Percentiles rank a stretch among this genome's conserved stretches.
phyloP scores from a whole-genome alignment of 202 grass and related monocot genomes.

The Bolboschoenoplectus hybrid region DNA sequence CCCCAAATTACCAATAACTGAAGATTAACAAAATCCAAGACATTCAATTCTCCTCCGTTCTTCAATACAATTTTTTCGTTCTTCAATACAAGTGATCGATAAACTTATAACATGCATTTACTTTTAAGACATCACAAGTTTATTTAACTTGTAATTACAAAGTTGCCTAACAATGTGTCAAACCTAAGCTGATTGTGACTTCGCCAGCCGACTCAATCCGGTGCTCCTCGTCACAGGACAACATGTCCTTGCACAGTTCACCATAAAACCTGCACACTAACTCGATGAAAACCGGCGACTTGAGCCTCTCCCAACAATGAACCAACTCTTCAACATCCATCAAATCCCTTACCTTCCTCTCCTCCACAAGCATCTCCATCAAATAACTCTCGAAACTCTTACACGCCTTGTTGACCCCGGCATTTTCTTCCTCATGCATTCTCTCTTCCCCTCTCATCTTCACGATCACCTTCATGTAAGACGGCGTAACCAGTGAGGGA shows the following conservation, averaged over 20 bases:
- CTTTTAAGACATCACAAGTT: neutral
- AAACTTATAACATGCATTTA: neutral
- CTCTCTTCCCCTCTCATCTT: slow-evolving; percentile 46
- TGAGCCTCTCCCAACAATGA: slow-evolving; percentile 68
- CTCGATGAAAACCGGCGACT: slow-evolving; percentile 76
- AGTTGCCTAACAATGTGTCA: neutral
- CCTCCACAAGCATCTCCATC: slow-evolving; percentile 72
- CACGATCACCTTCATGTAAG: slow-evolving; percentile 56
- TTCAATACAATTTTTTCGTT: neutral
- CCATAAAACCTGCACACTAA: slow-evolving; percentile 75
- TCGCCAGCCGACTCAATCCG: neutral
- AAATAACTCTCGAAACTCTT: slow-evolving; percentile 66
- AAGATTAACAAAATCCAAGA: slow-evolving; percentile 2
- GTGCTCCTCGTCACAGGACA: slow-evolving; percentile 8
- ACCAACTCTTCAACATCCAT: slow-evolving; percentile 85
- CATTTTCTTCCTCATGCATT: slow-evolving; percentile 29
- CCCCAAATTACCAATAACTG: neutral
- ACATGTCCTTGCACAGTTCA: slow-evolving; percentile 75
- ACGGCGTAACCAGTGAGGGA: slow-evolving; percentile 69
- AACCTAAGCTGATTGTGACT: neutral
- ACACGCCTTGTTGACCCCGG: slow-evolving; percentile 42
- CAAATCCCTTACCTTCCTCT: slow-evolving; percentile 60
- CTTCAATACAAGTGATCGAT: neutral
- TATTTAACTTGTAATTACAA: neutral
- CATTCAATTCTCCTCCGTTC: neutral